phyloP scores from a whole-genome alignment of 129 eudicot genomes.

The Artemisia annua region DNA sequence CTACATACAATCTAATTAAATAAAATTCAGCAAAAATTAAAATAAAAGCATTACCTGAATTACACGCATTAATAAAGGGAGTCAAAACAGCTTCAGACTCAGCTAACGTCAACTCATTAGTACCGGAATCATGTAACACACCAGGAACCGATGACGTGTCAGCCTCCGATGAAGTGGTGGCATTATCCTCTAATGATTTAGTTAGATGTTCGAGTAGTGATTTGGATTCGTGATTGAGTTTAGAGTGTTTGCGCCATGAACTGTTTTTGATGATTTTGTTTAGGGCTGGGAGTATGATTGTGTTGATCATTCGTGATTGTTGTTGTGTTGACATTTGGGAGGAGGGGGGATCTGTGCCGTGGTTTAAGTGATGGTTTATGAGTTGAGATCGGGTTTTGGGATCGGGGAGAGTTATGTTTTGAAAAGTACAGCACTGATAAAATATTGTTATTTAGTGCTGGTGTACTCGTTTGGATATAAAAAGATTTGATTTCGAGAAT shows the following conservation, averaged over 20 bases:
- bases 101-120: slow-evolving; percentile 52
- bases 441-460: too few species aligned
- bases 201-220: slow-evolving; percentile 63
- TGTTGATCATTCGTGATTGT: slow-evolving; percentile 50
- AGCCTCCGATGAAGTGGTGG: slow-evolving; percentile 27
- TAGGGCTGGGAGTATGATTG: slow-evolving; percentile 63
- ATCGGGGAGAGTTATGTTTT: too few species aligned
- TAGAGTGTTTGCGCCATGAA: slow-evolving; percentile 92
- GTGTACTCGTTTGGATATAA: too few species aligned
- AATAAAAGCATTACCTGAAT: slow-evolving; percentile 39
- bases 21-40: too few species aligned
- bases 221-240: slow-evolving; percentile 73
- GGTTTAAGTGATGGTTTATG: too few species aligned
- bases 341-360: too few species aligned
- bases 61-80: slow-evolving; percentile 64
- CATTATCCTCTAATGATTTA: slow-evolving; percentile 40
- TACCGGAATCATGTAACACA: slow-evolving; percentile 59
- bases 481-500: too few species aligned
- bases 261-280: slow-evolving; percentile 87
- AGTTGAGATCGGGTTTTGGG: too few species aligned
- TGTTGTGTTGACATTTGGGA: too few species aligned
- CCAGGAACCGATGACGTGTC: slow-evolving; percentile 37
- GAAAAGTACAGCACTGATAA: too few species aligned
- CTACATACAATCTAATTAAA: too few species aligned
- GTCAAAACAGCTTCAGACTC: slow-evolving; percentile 71